Evolutionary conservation across 208 protist genomes (phyloP), one percentile per base, ranked within the genome.

Genomic region (Balamuthia mandrillaris): DNA sequence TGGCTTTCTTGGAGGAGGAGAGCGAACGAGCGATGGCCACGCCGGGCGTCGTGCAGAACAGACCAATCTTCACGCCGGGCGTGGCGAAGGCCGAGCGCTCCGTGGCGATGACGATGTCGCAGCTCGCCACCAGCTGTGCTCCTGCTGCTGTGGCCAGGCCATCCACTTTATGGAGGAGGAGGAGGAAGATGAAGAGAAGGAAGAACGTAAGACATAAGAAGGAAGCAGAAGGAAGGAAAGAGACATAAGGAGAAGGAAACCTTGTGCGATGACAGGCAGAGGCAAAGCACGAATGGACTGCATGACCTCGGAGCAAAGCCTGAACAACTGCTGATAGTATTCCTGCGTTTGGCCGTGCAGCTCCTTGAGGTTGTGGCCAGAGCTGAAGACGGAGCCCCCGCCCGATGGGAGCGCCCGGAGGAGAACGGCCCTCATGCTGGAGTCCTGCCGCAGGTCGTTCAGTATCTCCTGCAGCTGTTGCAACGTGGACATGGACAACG

Each of bases 331-430:
- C 27, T 37, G 6, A 72, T 47, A 68, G 42, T 68, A 51, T 18
- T 3, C 9, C 61, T 29, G 39, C 18, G 63, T 47, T 51, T 37
- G n/a, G 21, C 27, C 29, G 61, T 42, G 42, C 47, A 84, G 52
- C 47, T 84, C 78, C 21, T 84, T 84, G 12, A 84, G 31, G 44
- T 84, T 51, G 49, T 84, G 49, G n/a, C 78, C 78, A 29, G 78
- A 37, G n/a, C 52, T 75, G 18, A 84, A 84, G 16, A 84, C 78
- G 7, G 44, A 21, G 0, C 78, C 78, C n/a, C n/a, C n/a, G n/a
- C n/a, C n/a, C n/a, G n/a, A n/a, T n/a, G n/a, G n/a, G 21, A 39
- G 4, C 29, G 54, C 45, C 14, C 66, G 29, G 33, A 84, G 66
- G 35, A 84, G 3, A 27, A 84, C 52, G 0, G 51, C 44, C 10